Evolutionary conservation across 2,329 filamentous ascomycete species (phyloP), one percentile per base, ranked within the genome.

Genomic region (Huntiella moniliformis): DNA sequence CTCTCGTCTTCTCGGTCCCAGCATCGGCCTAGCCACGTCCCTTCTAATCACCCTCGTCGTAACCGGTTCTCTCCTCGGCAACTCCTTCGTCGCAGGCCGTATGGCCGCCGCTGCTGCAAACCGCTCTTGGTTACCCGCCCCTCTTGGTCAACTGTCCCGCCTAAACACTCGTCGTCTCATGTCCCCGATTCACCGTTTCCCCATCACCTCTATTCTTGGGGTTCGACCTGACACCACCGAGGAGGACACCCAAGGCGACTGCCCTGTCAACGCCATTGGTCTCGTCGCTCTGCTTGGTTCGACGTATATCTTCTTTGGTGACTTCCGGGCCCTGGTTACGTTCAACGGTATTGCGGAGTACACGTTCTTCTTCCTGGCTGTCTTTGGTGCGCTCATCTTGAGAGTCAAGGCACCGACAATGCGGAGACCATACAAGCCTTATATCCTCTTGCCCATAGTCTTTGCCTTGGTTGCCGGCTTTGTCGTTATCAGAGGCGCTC

Each of bases 291-390:
- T 65, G 0, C 59, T 74, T 0, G 70, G 71, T 0, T 56, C 71
- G 0, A 46, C 75, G 1, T 79, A 78, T 56, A 74, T 79, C 31
- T 53, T 74, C 1, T 61, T 75, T 0, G 75, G 74, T 13, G 73
- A 66, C 56, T 78, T 79, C 59, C 67, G 74, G 32, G 68, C 70
- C 0, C 65, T 79, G 0, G 54, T 79, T 8, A 77, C 73, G 0
- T 75, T 75, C 52, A 74, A 73, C 44, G 71, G 71, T 0, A 58
- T 74, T 3, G 71, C 69, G 11, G 71, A 74, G 53, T 78, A 73
- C 55, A 68, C 74, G 0, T 79, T 78, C 57, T 78, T 78, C 59
- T 74, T 78, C 53, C 62, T 77, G 28, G 73, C 74, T 0, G 73
- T 77, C 0, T 53, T 77, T 0, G 74, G 74, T 0, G 67, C 72